Conservation (phyloP, 2,329 filamentous ascomycete genomes). For the Monosporascus cannonballus region DNA sequence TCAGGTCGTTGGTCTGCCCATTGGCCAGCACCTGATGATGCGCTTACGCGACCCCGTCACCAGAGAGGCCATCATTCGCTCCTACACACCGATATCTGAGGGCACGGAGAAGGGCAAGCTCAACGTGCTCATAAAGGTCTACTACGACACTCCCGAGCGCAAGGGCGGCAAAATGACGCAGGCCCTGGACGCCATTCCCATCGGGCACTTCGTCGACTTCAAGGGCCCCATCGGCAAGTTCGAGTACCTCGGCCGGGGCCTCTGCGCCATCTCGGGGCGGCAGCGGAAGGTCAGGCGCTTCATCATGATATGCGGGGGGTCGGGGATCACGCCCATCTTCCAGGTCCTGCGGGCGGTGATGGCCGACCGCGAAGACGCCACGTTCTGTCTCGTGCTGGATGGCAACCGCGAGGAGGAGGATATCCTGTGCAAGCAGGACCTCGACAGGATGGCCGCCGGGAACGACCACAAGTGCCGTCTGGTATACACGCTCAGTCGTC, state of each 20-base stretch:
- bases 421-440: conserved; percentile 70
- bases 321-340: conserved; percentile 88
- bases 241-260: conserved; percentile 65
- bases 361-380: conserved; percentile 55
- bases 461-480: conserved; percentile 56
- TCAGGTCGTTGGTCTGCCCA: conserved; percentile 70
- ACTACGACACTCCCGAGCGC: conserved; percentile 51
- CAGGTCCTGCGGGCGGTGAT: conserved; percentile 74
- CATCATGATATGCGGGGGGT: conserved; percentile 82
- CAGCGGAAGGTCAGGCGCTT: conserved; percentile 58
- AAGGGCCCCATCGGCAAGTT: conserved; percentile 87
- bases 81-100: conserved; percentile 80
- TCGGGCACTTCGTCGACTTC: conserved; percentile 73
- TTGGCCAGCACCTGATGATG: conserved; percentile 84
- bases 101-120: conserved; percentile 54
- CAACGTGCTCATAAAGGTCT: conserved; percentile 78
- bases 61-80: conserved; percentile 69
- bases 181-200: conserved; percentile 65
- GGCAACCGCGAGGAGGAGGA: conserved; percentile 74
- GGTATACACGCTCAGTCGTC: conserved; percentile 63
- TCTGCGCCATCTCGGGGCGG: conserved; percentile 53
- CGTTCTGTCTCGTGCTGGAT: conserved; percentile 66
- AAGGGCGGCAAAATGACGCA: conserved; percentile 76
- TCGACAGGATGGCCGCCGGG: conserved; percentile 55
- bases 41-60: conserved; percentile 67